Evolutionary conservation across 208 protist species (phyloP).

Genomic region (Borovskyia barvae): DNA sequence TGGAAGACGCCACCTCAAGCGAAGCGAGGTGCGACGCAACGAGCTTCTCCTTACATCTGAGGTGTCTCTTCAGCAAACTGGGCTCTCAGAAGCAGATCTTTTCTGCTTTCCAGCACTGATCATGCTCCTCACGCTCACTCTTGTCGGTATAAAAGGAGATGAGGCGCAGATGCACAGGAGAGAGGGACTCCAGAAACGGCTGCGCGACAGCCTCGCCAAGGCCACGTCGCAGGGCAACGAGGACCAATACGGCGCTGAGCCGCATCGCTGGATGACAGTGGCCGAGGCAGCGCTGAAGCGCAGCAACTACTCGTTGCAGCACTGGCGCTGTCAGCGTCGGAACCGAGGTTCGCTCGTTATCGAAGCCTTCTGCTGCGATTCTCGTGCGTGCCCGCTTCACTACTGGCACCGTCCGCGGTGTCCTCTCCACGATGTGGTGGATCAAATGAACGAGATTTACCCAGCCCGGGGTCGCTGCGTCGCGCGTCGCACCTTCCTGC

Average conservation of each 20-base stretch:
- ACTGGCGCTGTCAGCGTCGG: constrained; percentile 33
- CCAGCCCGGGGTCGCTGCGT: constrained; percentile 49
- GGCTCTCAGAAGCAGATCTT: no score
- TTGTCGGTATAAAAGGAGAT: constrained; percentile 52
- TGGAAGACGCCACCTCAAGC: no score
- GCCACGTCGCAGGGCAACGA: constrained; percentile 16
- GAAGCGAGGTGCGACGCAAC: no score
- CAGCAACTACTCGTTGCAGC: constrained; percentile 30
- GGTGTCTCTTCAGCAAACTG: no score
- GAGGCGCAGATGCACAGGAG: constrained; percentile 48
- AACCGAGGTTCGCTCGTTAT: not conserved
- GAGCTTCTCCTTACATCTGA: no score
- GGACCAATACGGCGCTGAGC: constrained; percentile 14
- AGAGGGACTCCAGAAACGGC: constrained; percentile 44
- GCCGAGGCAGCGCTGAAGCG: constrained; percentile 25
- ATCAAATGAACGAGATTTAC: constrained; percentile 51
- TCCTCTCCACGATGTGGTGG: constrained; percentile 35
- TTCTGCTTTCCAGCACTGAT: no score
- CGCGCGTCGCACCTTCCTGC: constrained; percentile 20
- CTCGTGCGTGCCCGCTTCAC: no score
- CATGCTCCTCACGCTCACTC: no score
- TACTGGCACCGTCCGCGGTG: not conserved
- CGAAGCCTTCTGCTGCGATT: no score
- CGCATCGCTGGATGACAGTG: constrained; percentile 55
- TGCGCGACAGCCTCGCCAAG: constrained; percentile 31